These are phyloP conservation scores for Colletotrichum magnum DNA, from an alignment of 2,329 filamentous ascomycete species.

Conservation along the genomic window DNA sequence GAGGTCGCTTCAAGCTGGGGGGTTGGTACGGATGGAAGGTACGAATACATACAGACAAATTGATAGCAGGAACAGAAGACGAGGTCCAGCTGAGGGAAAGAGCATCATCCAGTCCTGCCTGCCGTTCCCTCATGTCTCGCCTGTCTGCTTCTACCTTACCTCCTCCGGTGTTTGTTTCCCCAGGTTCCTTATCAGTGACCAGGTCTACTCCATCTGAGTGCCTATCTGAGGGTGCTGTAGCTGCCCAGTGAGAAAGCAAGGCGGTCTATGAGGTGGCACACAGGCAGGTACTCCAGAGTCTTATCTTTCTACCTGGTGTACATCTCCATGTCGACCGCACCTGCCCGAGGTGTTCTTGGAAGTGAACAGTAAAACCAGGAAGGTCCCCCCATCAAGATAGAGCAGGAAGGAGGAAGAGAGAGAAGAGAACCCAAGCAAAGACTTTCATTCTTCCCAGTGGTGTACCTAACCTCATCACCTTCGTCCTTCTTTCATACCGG, in stretches of 20 bases:
- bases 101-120: neutral
- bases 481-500: neutral
- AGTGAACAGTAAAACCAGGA: slow-evolving; percentile 22
- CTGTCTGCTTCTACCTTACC: slow-evolving; percentile 3
- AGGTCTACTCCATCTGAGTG: slow-evolving; percentile 1
- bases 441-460: slow-evolving; percentile 7
- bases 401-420: no score
- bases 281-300: slow-evolving; percentile 15
- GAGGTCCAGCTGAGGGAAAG: neutral
- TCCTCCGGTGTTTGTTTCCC: slow-evolving; percentile 15
- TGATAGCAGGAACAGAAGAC: no score
- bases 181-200: slow-evolving; percentile 24
- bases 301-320: neutral
- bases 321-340: neutral
- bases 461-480: slow-evolving; percentile 6
- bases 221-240: neutral
- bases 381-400: slow-evolving; percentile 1
- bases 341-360: slow-evolving; percentile 3
- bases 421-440: no score
- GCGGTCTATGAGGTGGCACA: slow-evolving; percentile 7
- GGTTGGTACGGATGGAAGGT: no score
- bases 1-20: neutral
- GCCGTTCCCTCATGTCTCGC: neutral
- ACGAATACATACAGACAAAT: no score
- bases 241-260: neutral